Conservation (phyloP, 805 yeast species). For the Tetrapisispora namnaoensis region DNA sequence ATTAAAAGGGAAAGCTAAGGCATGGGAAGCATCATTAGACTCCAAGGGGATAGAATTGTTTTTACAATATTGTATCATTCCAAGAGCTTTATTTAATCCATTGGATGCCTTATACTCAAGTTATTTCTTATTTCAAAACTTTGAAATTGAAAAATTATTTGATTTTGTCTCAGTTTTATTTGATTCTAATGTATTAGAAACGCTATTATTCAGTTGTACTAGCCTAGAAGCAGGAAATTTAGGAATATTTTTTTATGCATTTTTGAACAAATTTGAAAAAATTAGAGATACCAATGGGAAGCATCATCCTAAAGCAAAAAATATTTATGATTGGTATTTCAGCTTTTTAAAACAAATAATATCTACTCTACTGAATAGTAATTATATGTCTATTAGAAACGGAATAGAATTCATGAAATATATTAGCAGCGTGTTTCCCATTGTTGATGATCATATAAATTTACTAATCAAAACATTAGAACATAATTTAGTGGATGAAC, state of each 20-base stretch:
- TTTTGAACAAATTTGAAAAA: conserved; percentile 40
- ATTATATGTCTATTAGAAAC: conserved; percentile 74
- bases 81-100: conserved; percentile 69
- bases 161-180: conserved; percentile 40
- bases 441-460: conserved; percentile 57
- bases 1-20: conserved; percentile 5
- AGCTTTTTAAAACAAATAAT: conserved; percentile 31
- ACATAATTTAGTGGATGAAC: conserved; percentile 41
- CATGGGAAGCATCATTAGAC: conserved; percentile 12
- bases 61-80: conserved; percentile 58
- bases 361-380: conserved; percentile 25
- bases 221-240: conserved; percentile 72
- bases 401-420: conserved; percentile 69
- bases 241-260: conserved; percentile 58
- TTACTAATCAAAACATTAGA: conserved; percentile 39
- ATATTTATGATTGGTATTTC: conserved; percentile 47
- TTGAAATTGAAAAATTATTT: conserved; percentile 35
- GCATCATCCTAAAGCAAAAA: conserved; percentile 26
- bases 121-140: conserved; percentile 46
- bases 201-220: conserved; percentile 61
- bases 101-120: conserved; percentile 70
- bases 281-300: conserved; percentile 32
- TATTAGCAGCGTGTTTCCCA: conserved; percentile 53
- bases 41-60: conserved; percentile 29
- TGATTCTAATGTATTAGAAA: conserved; percentile 37